Percentiles rank a stretch among this genome's conserved stretches.
These are phyloP conservation scores for Physcomitrium patens DNA, from an alignment of 225 moss, liverwort and hornwort genomes.

Conservation along the genomic window DNA sequence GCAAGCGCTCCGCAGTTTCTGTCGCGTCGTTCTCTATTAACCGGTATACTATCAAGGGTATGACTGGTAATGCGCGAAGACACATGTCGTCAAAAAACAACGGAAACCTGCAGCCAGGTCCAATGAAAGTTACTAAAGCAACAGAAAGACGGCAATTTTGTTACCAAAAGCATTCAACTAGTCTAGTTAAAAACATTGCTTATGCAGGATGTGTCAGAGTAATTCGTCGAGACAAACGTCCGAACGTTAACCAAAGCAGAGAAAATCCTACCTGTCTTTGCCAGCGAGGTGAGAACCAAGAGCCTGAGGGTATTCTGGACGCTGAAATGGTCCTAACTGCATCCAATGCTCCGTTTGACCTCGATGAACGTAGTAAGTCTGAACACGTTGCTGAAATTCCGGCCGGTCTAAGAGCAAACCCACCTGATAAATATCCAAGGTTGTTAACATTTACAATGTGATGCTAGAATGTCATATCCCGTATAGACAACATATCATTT, in stretches of 20 bases:
- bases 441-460: constrained; percentile 6
- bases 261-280: constrained; percentile 75
- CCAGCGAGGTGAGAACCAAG: constrained; percentile 98
- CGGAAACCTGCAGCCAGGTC: constrained; percentile 68
- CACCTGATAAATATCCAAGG: constrained; percentile 51
- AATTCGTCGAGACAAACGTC: not conserved
- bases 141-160: not conserved
- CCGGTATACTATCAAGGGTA: constrained; percentile 90
- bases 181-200: not conserved
- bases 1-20: constrained; percentile 90
- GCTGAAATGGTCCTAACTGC: constrained; percentile 86
- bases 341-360: constrained; percentile 85
- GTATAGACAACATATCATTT: not conserved
- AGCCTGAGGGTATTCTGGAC: constrained; percentile 82
- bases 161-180: constrained; percentile 5
- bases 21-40: constrained; percentile 97
- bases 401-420: constrained; percentile 82
- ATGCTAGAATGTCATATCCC: constrained; percentile 15
- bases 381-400: constrained; percentile 78
- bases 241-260: not conserved
- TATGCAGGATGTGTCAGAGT: not conserved
- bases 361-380: constrained; percentile 57
- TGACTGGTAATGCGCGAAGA: constrained; percentile 90
- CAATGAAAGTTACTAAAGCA: constrained; percentile 12
- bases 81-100: constrained; percentile 96